These are phyloP conservation scores for Juncus inflexus DNA, from an alignment of 176 grass and related monocot species.

Conservation along the genomic window DNA sequence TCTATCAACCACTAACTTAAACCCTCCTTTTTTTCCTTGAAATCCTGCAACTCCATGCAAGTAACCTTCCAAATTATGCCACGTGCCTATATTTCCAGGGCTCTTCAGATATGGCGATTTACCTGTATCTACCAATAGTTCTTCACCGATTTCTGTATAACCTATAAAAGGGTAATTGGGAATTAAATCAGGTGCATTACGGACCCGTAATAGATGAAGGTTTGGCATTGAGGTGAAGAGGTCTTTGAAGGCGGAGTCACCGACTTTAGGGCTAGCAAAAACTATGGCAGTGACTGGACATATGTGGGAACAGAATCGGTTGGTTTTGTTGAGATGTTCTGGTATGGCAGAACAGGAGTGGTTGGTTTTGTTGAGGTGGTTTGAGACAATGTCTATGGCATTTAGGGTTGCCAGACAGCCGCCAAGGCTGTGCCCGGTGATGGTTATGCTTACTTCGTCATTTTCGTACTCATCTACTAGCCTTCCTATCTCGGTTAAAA, in stretches of 20 bases:
- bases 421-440: conserved; percentile 75
- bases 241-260: conserved; percentile 52
- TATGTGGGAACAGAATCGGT: neutral
- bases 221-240: conserved; percentile 32
- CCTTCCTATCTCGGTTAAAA: conserved; percentile 45
- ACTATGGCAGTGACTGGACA: conserved; percentile 48
- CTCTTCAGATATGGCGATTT: conserved; percentile 60
- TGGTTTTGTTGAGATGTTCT: neutral
- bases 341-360: too few species aligned
- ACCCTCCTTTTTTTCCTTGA: conserved; percentile 38
- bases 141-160: conserved; percentile 62
- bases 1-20: conserved; percentile 50
- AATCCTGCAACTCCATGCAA: conserved; percentile 72
- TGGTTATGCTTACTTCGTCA: conserved; percentile 69
- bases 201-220: conserved; percentile 55
- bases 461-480: conserved; percentile 47
- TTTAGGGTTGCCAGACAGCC: conserved; percentile 57
- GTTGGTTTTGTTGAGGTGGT: conserved; percentile 32
- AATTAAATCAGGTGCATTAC: conserved; percentile 56
- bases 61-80: conserved; percentile 83
- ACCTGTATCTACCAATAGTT: conserved; percentile 60
- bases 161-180: conserved; percentile 48
- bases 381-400: conserved; percentile 62
- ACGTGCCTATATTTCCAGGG: conserved; percentile 28
- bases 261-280: conserved; percentile 73